phyloP scores from a whole-genome alignment of 2,329 filamentous ascomycete species.

The Colletotrichum noveboracense region DNA sequence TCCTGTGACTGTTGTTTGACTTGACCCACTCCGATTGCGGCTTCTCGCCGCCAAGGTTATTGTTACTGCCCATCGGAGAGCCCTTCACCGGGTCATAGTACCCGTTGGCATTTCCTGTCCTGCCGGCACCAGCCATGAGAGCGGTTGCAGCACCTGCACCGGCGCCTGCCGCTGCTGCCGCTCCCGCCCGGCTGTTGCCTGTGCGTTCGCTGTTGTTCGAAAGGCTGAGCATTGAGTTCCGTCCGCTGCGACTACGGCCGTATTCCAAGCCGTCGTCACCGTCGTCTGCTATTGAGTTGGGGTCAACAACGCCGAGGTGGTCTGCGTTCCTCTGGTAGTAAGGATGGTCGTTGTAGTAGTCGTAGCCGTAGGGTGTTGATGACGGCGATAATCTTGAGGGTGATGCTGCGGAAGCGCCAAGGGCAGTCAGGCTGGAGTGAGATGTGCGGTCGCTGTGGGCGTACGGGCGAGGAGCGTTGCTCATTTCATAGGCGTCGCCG shows the following conservation, averaged over 20 bases:
- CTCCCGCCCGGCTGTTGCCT: slow-evolving; percentile 28
- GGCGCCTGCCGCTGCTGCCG: slow-evolving; percentile 52
- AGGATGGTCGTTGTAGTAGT: slow-evolving; percentile 66
- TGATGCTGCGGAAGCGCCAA: slow-evolving; percentile 36
- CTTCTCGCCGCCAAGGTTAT: slow-evolving; percentile 59
- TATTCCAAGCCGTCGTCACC: slow-evolving; percentile 82
- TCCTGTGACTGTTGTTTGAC: slow-evolving; percentile 62
- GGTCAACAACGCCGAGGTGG: slow-evolving; percentile 69
- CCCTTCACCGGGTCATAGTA: slow-evolving; percentile 63
- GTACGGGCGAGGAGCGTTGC: slow-evolving; percentile 5
- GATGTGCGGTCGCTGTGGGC: slow-evolving; percentile 41
- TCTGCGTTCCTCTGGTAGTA: slow-evolving; percentile 63
- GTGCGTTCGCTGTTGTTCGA: slow-evolving; percentile 46
- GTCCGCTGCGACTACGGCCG: slow-evolving; percentile 41
- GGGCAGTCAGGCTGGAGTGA: slow-evolving; percentile 45
- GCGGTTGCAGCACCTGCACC: slow-evolving; percentile 46
- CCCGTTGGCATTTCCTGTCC: slow-evolving; percentile 40
- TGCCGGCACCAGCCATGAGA: slow-evolving; percentile 32
- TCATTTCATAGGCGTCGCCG: slow-evolving; percentile 27
- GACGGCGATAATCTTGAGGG: slow-evolving; percentile 46
- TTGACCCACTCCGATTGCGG: slow-evolving; percentile 68
- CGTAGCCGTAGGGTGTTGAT: slow-evolving; percentile 54
- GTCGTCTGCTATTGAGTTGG: slow-evolving; percentile 83
- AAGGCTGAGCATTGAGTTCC: slow-evolving; percentile 66
- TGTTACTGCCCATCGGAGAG: slow-evolving; percentile 21